These are phyloP conservation scores for Hortiboletus campestris DNA, from an alignment of 768 basidiomycete genomes.

Conservation along the genomic window DNA sequence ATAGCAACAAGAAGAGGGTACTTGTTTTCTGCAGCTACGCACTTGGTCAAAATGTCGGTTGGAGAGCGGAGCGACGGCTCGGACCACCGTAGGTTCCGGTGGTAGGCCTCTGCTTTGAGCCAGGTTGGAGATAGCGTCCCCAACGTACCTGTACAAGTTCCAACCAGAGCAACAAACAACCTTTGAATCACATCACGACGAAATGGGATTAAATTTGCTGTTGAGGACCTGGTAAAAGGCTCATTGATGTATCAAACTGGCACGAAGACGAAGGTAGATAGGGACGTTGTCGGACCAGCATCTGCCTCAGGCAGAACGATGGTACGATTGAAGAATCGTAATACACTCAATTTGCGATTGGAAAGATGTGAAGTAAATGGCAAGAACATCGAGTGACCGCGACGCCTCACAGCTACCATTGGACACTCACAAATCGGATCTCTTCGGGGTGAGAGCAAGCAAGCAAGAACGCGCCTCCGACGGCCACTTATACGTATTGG, in stretches of 20 bases:
- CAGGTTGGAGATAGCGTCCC: neutral
- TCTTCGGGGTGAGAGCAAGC: too few relatives aligned
- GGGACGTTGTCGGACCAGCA: too few relatives aligned
- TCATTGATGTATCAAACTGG: too few relatives aligned
- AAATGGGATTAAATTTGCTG: neutral
- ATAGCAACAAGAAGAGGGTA: too few relatives aligned
- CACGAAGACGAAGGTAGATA: neutral
- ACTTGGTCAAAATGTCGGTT: too few relatives aligned
- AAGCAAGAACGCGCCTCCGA: neutral
- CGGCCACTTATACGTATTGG: neutral
- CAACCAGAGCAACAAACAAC: neutral
- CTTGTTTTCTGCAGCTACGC: too few relatives aligned
- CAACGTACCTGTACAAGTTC: neutral
- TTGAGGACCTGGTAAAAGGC: neutral
- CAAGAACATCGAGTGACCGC: neutral
- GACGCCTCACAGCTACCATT: too few relatives aligned
- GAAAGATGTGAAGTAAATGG: neutral
- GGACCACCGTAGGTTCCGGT: neutral
- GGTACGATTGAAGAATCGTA: neutral
- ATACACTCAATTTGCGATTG: too few relatives aligned
- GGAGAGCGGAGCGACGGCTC: neutral
- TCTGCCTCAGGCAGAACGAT: neutral
- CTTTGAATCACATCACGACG: too few relatives aligned
- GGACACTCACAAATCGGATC: neutral
- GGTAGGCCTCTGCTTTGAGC: neutral